These are phyloP conservation scores for Backusella morwellensis DNA, from an alignment of 192 early-diverging fungal genomes.

Conservation along the genomic window DNA sequence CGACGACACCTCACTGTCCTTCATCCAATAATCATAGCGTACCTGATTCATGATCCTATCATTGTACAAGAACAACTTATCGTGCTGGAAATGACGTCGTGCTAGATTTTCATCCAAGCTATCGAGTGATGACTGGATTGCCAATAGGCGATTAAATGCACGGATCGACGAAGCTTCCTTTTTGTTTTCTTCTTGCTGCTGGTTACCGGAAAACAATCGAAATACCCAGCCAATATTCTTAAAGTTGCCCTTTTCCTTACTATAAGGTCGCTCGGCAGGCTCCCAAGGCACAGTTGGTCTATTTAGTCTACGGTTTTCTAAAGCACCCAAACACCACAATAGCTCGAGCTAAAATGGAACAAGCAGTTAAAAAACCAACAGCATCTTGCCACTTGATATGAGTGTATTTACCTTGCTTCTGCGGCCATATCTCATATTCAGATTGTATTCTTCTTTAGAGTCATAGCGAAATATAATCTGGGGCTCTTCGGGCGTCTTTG, in stretches of 20 bases:
- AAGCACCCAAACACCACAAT: slow-evolving; percentile 54
- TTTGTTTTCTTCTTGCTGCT: slow-evolving; percentile 57
- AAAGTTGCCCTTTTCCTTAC: slow-evolving; percentile 48
- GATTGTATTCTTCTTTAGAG: slow-evolving; percentile 52
- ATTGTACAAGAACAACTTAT: slow-evolving; percentile 50
- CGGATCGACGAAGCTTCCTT: slow-evolving; percentile 54
- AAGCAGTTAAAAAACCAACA: background rate
- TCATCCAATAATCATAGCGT: slow-evolving; percentile 54
- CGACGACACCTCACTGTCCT: slow-evolving; percentile 37
- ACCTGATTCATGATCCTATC: slow-evolving; percentile 43
- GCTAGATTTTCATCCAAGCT: slow-evolving; percentile 57
- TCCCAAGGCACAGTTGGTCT: slow-evolving; percentile 59
- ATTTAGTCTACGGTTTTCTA: slow-evolving; percentile 44
- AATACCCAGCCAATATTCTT: slow-evolving; percentile 59
- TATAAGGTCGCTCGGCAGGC: slow-evolving; percentile 41
- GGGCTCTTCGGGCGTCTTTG: slow-evolving; percentile 59
- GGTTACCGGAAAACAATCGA: slow-evolving; percentile 57
- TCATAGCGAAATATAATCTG: slow-evolving; percentile 61
- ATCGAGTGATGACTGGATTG: slow-evolving; percentile 58
- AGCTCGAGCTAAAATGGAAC: slow-evolving; percentile 47
- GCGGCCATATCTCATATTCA: slow-evolving; percentile 63
- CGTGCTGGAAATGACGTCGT: slow-evolving; percentile 44
- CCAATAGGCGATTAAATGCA: slow-evolving; percentile 59
- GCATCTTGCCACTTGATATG: background rate
- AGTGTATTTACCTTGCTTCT: slow-evolving; percentile 52